A percentile compares a stretch with the other conserved stretches of the same genome.
These are phyloP conservation scores for Lentinula raphanica DNA, from an alignment of 768 basidiomycete genomes.

Conservation along the genomic window DNA sequence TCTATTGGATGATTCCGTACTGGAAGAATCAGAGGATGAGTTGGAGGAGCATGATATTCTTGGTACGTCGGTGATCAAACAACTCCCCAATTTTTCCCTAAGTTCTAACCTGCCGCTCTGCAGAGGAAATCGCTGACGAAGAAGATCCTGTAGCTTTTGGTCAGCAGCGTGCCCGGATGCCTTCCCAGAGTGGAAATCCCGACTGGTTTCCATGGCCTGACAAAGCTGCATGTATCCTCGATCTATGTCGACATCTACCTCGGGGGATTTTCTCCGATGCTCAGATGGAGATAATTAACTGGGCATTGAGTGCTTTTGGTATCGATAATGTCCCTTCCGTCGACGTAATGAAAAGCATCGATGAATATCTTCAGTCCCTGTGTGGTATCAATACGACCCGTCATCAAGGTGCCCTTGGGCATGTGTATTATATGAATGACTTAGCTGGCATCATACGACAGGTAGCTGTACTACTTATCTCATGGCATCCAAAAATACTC, in stretches of 20 bases:
- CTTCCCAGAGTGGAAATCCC: not conserved
- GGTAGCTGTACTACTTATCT: not conserved
- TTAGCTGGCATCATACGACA: slow-evolving; percentile 4
- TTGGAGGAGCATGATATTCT: no score
- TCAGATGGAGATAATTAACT: not conserved
- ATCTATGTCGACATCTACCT: slow-evolving; percentile 4
- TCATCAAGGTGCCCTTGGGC: slow-evolving; percentile 25
- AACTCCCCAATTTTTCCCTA: no score
- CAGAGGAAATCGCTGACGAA: no score
- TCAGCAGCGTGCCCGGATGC: no score
- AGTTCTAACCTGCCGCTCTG: no score
- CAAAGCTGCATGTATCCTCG: not conserved
- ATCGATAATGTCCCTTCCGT: slow-evolving; percentile 3
- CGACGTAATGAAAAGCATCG: not conserved
- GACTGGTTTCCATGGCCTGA: not conserved
- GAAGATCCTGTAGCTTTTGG: no score
- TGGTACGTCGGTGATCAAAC: no score
- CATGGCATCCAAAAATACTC: not conserved
- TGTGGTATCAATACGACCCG: slow-evolving; percentile 24
- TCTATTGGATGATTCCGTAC: no score
- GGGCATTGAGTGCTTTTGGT: not conserved
- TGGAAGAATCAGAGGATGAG: no score
- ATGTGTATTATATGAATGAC: no score
- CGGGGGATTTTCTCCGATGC: not conserved
- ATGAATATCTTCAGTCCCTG: slow-evolving; percentile 14